Conservation (phyloP, 768 basidiomycete species). For the Mrakia hoshinonis region DNA sequence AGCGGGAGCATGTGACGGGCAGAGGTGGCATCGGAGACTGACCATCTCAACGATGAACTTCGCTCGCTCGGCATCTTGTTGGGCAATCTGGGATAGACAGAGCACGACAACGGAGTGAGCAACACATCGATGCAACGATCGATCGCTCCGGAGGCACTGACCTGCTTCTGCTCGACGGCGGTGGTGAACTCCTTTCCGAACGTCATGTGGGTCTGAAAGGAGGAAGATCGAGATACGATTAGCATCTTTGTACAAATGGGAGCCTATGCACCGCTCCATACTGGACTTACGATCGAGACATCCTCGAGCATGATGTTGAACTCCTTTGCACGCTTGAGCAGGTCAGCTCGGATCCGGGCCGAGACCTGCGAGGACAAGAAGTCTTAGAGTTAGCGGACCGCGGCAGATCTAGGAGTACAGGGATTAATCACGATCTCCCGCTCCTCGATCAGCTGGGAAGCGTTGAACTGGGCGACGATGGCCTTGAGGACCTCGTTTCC, state of each 20-base stretch:
- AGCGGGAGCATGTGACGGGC: neutral
- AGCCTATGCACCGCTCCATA: neutral
- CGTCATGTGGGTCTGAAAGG: slow-evolving; percentile 44
- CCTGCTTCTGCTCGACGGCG: slow-evolving; percentile 97
- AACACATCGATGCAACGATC: neutral
- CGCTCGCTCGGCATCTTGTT: slow-evolving; percentile 98
- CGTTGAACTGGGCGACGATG: slow-evolving; percentile 97
- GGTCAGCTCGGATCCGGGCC: slow-evolving; percentile 80
- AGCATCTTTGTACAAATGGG: neutral
- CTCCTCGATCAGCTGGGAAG: slow-evolving; percentile 62
- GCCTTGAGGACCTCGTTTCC: slow-evolving; percentile 97
- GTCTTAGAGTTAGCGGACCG: neutral
- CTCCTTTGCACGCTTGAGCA: slow-evolving; percentile 86
- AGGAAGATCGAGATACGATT: neutral
- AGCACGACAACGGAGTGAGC: neutral
- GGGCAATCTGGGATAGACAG: slow-evolving; percentile 63
- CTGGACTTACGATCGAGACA: slow-evolving; percentile 64
- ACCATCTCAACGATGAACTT: slow-evolving; percentile 99
- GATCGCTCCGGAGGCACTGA: neutral
- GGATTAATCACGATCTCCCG: slow-evolving; percentile 23
- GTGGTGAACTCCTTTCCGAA: slow-evolving; percentile 44
- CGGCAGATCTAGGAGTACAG: neutral
- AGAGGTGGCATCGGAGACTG: slow-evolving; percentile 30
- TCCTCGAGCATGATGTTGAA: slow-evolving; percentile 94
- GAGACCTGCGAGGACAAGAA: slow-evolving; percentile 53